These are phyloP conservation scores for Pseudevernia furfuracea DNA, from an alignment of 495 filamentous ascomycete genomes.

Conservation along the genomic window DNA sequence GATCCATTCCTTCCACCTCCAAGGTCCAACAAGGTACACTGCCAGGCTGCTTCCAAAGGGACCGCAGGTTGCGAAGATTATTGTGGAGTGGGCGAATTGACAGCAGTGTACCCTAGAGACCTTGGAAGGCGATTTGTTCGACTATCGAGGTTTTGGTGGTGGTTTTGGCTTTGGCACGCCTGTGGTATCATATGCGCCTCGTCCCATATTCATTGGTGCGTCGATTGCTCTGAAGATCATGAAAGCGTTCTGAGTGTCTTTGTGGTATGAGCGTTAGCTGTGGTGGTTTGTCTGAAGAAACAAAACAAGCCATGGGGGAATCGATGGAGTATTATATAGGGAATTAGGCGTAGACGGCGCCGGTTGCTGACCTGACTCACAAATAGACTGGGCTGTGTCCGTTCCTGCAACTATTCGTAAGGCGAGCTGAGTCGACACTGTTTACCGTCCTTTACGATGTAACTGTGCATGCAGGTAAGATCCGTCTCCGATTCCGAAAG, in stretches of 20 bases:
- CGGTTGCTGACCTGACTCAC: constrained; percentile 25
- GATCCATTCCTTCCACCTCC: constrained; percentile 25
- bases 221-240: constrained; percentile 47
- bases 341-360: constrained; percentile 4
- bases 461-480: constrained; percentile 21
- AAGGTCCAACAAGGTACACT: constrained; percentile 15
- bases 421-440: constrained; percentile 21
- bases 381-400: constrained; percentile 21
- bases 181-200: constrained; percentile 53
- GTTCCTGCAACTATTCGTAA: constrained; percentile 20
- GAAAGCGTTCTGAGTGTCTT: constrained; percentile 19
- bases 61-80: constrained; percentile 13
- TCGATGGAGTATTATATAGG: constrained; percentile 15
- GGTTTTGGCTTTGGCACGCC: constrained; percentile 50
- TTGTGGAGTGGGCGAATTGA: constrained; percentile 4
- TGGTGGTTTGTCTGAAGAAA: constrained; percentile 17
- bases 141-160: constrained; percentile 34
- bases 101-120: constrained; percentile 14
- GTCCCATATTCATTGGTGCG: constrained; percentile 49
- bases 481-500: constrained; percentile 16
- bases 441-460: constrained; percentile 11
- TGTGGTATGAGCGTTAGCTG: constrained; percentile 20
- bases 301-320: constrained; percentile 1
- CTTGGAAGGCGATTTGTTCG: constrained; percentile 29
- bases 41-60: constrained; percentile 15